These are phyloP conservation scores for Glomus cerebriforme DNA, from an alignment of 192 early-diverging fungal genomes.

Conservation along the genomic window DNA sequence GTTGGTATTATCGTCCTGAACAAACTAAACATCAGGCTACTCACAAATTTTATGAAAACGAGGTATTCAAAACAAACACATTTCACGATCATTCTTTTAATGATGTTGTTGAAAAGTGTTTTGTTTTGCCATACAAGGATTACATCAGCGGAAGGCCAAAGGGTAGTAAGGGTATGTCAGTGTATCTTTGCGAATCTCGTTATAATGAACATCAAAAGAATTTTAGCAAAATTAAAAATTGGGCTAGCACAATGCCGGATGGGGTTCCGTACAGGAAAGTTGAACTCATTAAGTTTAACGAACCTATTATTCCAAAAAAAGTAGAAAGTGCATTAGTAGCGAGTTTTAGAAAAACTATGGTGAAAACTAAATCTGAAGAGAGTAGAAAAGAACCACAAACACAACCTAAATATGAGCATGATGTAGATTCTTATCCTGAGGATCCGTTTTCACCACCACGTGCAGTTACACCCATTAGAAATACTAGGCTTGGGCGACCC, in stretches of 20 bases:
- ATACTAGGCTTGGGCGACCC: neutral
- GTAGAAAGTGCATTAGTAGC: conserved; percentile 37
- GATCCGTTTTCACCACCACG: neutral
- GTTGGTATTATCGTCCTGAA: conserved; percentile 69
- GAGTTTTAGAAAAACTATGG: conserved; percentile 3
- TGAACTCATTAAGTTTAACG: conserved; percentile 41
- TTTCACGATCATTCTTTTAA: conserved; percentile 51
- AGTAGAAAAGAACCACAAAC: neutral
- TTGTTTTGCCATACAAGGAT: conserved; percentile 61
- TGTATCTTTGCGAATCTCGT: conserved; percentile 66
- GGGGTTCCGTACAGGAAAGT: conserved; percentile 40
- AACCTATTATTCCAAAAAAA: conserved; percentile 38
- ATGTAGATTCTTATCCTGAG: neutral
- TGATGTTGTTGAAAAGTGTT: conserved; percentile 64
- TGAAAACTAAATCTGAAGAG: neutral
- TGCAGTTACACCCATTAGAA: neutral
- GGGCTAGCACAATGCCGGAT: conserved; percentile 57
- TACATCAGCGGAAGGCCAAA: conserved; percentile 57
- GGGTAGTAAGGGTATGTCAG: conserved; percentile 45
- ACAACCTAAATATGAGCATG: neutral
- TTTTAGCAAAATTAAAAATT: conserved; percentile 65
- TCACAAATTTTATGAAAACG: conserved; percentile 61
- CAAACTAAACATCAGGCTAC: conserved; percentile 64
- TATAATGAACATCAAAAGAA: conserved; percentile 61
- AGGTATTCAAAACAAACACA: conserved; percentile 66